A percentile compares a stretch with the other conserved stretches of the same genome.
Conservation (phyloP, 805 yeast genomes). For the Zygosaccharomyces gambellarensis region DNA sequence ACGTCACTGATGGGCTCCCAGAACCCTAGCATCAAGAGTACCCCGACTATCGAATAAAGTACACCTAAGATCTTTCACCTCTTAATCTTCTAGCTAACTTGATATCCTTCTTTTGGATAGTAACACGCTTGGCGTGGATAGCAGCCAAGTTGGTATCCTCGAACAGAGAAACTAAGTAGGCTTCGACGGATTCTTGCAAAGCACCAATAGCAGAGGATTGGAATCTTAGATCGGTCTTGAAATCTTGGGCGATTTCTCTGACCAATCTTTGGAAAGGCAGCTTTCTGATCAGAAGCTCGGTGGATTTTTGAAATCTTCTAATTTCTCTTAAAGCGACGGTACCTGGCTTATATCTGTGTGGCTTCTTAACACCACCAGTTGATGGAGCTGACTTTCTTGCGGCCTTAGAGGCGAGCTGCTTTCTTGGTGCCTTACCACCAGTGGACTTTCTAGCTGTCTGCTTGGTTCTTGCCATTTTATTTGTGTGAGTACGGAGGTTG, state of each 20-base stretch:
- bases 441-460: slow-evolving; percentile 94
- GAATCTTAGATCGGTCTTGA: slow-evolving; percentile 90
- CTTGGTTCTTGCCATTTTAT: slow-evolving; percentile 81
- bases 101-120: slow-evolving; percentile 97
- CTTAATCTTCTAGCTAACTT: slow-evolving; percentile 97
- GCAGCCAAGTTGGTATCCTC: slow-evolving; percentile 99
- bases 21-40: neutral
- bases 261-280: slow-evolving; percentile 97
- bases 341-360: slow-evolving; percentile 97
- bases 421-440: slow-evolving; percentile 96
- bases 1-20: neutral
- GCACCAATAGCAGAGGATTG: slow-evolving; percentile 98
- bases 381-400: slow-evolving; percentile 93
- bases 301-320: slow-evolving; percentile 94
- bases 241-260: slow-evolving; percentile 92
- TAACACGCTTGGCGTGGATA: slow-evolving; percentile 97
- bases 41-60: neutral
- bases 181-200: slow-evolving; percentile 97
- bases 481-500: neutral
- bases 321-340: slow-evolving; percentile 95
- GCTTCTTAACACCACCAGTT: slow-evolving; percentile 89
- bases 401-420: slow-evolving; percentile 86
- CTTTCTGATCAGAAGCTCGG: slow-evolving; percentile 92
- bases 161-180: slow-evolving; percentile 90
- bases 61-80: slow-evolving; percentile 72